These are phyloP conservation scores for Cladosporium phlei DNA, from an alignment of 2,329 filamentous ascomycete genomes.

Conservation along the genomic window DNA sequence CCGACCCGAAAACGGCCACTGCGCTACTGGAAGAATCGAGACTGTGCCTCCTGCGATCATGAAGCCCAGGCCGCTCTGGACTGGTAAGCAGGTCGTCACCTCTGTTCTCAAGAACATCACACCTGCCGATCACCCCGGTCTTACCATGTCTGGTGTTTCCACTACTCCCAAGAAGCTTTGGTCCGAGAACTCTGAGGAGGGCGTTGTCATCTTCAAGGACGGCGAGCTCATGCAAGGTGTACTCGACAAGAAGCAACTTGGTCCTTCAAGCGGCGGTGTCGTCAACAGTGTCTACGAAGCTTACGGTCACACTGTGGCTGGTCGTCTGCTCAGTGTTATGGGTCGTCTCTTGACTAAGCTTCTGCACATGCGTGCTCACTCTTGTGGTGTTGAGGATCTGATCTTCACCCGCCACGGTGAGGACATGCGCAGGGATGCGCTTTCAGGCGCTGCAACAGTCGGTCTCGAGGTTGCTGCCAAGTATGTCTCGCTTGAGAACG, in stretches of 20 bases:
- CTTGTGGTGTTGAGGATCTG: slow-evolving; percentile 95
- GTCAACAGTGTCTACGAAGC: slow-evolving; percentile 91
- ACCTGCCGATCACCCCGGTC: slow-evolving; percentile 66
- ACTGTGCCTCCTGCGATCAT: slow-evolving; percentile 75
- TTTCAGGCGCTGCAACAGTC: slow-evolving; percentile 62
- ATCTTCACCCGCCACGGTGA: slow-evolving; percentile 79
- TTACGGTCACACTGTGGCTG: slow-evolving; percentile 81
- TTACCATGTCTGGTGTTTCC: slow-evolving; percentile 75
- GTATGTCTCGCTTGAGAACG: slow-evolving; percentile 77
- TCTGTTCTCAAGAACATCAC: slow-evolving; percentile 90
- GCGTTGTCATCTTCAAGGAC: slow-evolving; percentile 72
- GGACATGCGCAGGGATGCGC: slow-evolving; percentile 59
- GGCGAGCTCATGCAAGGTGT: slow-evolving; percentile 88
- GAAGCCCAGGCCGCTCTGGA: slow-evolving; percentile 81
- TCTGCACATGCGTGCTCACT: slow-evolving; percentile 90
- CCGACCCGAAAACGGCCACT: slow-evolving; percentile 84
- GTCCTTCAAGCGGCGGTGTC: slow-evolving; percentile 77
- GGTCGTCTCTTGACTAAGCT: slow-evolving; percentile 85
- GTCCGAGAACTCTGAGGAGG: slow-evolving; percentile 73
- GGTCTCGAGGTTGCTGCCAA: slow-evolving; percentile 77
- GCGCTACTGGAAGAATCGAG: slow-evolving; percentile 73
- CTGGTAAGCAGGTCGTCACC: slow-evolving; percentile 91
- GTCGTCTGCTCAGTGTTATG: slow-evolving; percentile 81
- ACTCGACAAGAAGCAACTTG: slow-evolving; percentile 92
- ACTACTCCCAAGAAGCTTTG: slow-evolving; percentile 75